Conservation (phyloP, 164 flowering plant genomes). For the Dillenia turbinata region DNA sequence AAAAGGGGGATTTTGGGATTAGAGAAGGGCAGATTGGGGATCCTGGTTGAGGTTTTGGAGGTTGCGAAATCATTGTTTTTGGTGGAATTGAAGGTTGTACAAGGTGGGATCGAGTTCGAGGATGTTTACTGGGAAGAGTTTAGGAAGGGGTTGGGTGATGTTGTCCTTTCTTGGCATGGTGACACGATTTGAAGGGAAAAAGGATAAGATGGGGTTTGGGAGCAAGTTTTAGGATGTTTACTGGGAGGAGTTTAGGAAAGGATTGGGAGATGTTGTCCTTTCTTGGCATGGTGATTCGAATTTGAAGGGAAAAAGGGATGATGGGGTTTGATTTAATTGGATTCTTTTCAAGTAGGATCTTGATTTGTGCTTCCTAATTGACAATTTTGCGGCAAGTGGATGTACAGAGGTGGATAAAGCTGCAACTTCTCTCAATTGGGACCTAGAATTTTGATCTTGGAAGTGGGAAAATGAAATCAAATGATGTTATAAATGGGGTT, state of each 20-base stretch:
- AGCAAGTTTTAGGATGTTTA: constrained; percentile 29
- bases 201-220: not conserved
- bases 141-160: constrained; percentile 35
- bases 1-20: constrained; percentile 25
- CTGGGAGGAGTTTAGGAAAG: constrained; percentile 41
- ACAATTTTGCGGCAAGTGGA: too few relatives aligned
- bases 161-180: constrained; percentile 40
- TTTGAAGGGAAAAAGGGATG: too few relatives aligned
- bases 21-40: constrained; percentile 30
- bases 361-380: too few relatives aligned
- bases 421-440: too few relatives aligned
- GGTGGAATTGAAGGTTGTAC: constrained; percentile 40
- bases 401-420: too few relatives aligned
- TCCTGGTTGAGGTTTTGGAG: constrained; percentile 31
- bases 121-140: constrained; percentile 40
- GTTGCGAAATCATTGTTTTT: constrained; percentile 24
- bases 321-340: too few relatives aligned
- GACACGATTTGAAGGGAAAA: not conserved
- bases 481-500: too few relatives aligned
- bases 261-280: constrained; percentile 31
- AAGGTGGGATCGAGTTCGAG: constrained; percentile 26
- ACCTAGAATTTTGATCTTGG: too few relatives aligned
- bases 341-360: too few relatives aligned
- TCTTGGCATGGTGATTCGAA: constrained; percentile 30
- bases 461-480: too few relatives aligned